phyloP scores from a whole-genome alignment of 1,139 yeast species.

The Scheffersomyces insectosa region DNA sequence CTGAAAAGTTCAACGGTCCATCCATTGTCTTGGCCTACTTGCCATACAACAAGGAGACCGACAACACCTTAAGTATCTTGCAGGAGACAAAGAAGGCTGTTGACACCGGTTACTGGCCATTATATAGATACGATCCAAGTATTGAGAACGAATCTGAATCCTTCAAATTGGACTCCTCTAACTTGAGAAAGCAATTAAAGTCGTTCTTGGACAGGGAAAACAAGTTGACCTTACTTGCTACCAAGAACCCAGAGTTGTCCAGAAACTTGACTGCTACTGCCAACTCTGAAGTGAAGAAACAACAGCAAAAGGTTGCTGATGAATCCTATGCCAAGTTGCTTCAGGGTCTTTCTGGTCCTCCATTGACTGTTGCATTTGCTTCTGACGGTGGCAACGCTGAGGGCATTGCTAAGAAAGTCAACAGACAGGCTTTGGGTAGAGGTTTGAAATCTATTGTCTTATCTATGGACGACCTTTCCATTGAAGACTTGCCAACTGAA shows the following conservation, averaged over 20 bases:
- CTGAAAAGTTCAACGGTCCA: slow-evolving; percentile 85
- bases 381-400: slow-evolving; percentile 97
- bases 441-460: slow-evolving; percentile 78
- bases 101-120: slow-evolving; percentile 94
- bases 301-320: slow-evolving; percentile 70
- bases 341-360: slow-evolving; percentile 92
- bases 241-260: slow-evolving; percentile 72
- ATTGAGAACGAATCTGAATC: slow-evolving; percentile 47
- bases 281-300: slow-evolving; percentile 53
- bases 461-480: slow-evolving; percentile 82
- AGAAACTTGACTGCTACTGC: slow-evolving; percentile 71
- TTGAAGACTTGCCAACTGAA: slow-evolving; percentile 80
- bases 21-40: slow-evolving; percentile 87
- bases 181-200: slow-evolving; percentile 72
- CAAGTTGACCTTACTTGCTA: slow-evolving; percentile 73
- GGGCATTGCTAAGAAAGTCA: slow-evolving; percentile 75
- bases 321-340: slow-evolving; percentile 74
- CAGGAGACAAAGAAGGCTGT: slow-evolving; percentile 89
- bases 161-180: slow-evolving; percentile 83
- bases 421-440: slow-evolving; percentile 81
- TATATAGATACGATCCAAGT: slow-evolving; percentile 79
- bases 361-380: slow-evolving; percentile 85
- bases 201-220: slow-evolving; percentile 88
- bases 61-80: slow-evolving; percentile 70
- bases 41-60: slow-evolving; percentile 69